These are phyloP conservation scores for Coemansia sp. DNA, from an alignment of 192 early-diverging fungal species.

Conservation along the genomic window DNA sequence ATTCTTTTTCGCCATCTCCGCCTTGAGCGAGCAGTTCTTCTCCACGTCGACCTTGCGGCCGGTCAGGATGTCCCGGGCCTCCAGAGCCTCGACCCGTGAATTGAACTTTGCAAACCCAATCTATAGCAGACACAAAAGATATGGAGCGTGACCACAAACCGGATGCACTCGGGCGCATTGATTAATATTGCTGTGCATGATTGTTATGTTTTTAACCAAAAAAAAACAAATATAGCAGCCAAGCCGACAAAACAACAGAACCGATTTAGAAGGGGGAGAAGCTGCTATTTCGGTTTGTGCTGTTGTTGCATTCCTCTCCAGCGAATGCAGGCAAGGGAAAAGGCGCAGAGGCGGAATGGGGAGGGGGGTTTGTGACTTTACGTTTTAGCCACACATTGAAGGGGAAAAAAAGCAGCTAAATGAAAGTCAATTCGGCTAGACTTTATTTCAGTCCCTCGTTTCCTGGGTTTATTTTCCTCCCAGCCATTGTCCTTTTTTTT, in stretches of 20 bases:
- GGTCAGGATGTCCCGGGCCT: constrained; percentile 88
- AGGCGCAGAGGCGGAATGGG: background rate
- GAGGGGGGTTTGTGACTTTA: background rate
- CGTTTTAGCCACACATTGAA: background rate
- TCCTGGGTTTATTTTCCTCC: no score
- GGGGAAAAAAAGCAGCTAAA: constrained; percentile 6
- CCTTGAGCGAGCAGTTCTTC: constrained; percentile 83
- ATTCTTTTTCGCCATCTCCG: constrained; percentile 99
- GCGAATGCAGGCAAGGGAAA: background rate
- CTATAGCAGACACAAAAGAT: constrained; percentile 18
- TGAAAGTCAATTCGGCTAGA: constrained; percentile 4
- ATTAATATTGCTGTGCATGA: constrained; percentile 8
- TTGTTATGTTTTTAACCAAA: constrained; percentile 22
- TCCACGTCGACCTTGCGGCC: constrained; percentile 91
- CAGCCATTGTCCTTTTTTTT: background rate
- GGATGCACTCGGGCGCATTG: background rate
- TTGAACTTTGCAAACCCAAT: constrained; percentile 99
- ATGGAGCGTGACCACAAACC: constrained; percentile 5
- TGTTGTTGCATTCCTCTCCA: no score
- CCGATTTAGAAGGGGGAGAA: background rate
- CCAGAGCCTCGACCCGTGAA: constrained; percentile 83
- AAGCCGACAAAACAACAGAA: background rate
- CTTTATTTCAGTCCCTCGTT: background rate
- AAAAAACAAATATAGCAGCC: constrained; percentile 8
- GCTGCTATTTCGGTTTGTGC: no score